These are phyloP conservation scores for Proteromonas lacertae DNA, from an alignment of 352 stramenopile genomes.

Conservation along the genomic window DNA sequence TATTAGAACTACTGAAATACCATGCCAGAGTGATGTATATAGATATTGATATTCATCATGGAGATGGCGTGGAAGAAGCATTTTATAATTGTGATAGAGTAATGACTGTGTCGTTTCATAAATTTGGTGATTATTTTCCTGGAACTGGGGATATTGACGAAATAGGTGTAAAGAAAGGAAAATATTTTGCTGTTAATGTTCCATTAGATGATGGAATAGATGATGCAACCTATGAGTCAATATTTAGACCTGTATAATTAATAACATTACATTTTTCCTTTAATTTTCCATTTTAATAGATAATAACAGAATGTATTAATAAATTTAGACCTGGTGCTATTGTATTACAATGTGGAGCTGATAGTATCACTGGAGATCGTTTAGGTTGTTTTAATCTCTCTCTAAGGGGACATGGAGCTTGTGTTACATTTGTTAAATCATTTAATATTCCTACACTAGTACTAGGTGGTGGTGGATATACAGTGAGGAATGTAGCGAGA, in stretches of 20 bases:
- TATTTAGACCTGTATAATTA: constrained; percentile 55
- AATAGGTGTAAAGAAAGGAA: constrained; percentile 41
- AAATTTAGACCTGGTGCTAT: constrained; percentile 65
- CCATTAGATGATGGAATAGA: constrained; percentile 90
- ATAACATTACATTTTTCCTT: constrained; percentile 79
- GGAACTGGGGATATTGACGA: too few relatives aligned
- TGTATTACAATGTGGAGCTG: constrained; percentile 82
- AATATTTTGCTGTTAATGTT: constrained; percentile 94
- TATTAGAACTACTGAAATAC: constrained; percentile 84
- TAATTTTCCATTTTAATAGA: too few relatives aligned
- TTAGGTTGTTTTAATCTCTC: constrained; percentile 85
- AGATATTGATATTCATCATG: constrained; percentile 98
- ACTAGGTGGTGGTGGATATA: constrained; percentile 43
- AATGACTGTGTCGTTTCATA: constrained; percentile 88
- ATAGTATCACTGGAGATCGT: too few relatives aligned
- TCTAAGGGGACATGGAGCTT: constrained; percentile 32
- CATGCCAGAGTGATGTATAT: constrained; percentile 93
- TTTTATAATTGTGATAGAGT: constrained; percentile 85
- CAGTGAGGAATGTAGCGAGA: constrained; percentile 43
- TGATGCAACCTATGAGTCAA: constrained; percentile 47
- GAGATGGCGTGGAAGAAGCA: too few relatives aligned
- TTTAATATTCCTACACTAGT: constrained; percentile 35
- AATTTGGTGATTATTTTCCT: constrained; percentile 97
- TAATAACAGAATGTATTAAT: too few relatives aligned
- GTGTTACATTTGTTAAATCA: constrained; percentile 31